Base-by-base conservation (phyloP, 495 filamentous ascomycete genomes). In the Aspergillus affinis region DNA sequence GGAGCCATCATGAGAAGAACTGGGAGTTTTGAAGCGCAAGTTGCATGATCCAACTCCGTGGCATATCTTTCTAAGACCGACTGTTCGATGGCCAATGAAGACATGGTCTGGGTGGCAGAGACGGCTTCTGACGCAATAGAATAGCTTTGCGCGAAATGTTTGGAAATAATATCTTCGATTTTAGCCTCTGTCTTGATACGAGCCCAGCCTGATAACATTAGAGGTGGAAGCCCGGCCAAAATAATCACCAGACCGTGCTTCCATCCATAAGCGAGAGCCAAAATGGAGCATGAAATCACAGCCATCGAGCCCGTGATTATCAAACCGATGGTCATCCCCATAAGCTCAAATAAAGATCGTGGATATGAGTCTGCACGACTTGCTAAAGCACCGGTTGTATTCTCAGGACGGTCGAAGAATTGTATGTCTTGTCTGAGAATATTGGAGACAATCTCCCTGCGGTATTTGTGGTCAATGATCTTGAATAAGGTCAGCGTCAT, bases 281-380 rank as follows among this genome's bases (percentile, higher is more conserved):
- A 53, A 13, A 78, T 68, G 57, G 82, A 74, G 4, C 80, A 74
- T 2, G 77, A 78, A 58, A 77, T 82, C 49, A 84, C 71, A 5
- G 59, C 49, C 18, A 61, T 51, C 15, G 69, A 29, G 13, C 23
- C 23, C 23, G 23, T 4, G 2, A 26, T 26, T 26, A 69, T 36
- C 6, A 63, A n/a, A 1, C 54, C 27, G 12, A 69, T 12, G 44
- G 61, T 69, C 4, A 47, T 48, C 4, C 82, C 81, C 1, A 86
- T 73, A 6, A 87, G 61, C 57, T 86, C 81, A 55, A 86, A 78
- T 3, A 88, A 12, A 75, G 45, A 82, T 79, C n/a, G 73, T 78
- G 2, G 85, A 81, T 60, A 84, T 78, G 75, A 82, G 19, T 78
- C 75, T 2, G 86, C 72, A 8, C 74, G 69, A 9, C 75, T 72